Evolutionary conservation across 306 rosid species (phyloP).

Genomic region (Pachyrhizus erosus): DNA sequence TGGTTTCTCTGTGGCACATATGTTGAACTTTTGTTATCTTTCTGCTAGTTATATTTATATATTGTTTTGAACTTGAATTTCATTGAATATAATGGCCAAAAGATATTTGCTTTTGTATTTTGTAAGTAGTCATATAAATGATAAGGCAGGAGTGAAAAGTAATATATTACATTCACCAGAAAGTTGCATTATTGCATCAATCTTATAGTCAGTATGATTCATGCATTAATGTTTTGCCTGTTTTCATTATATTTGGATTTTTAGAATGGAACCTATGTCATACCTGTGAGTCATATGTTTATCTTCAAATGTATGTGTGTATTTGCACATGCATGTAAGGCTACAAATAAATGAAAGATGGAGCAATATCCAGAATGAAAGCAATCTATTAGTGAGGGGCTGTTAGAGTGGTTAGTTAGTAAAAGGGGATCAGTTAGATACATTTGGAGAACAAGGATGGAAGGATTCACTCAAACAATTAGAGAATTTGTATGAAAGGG

Average conservation of each 20-base stretch:
- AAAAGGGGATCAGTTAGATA: not conserved
- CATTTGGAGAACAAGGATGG: not conserved
- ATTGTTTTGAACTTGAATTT: conserved; percentile 29
- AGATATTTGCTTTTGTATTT: conserved; percentile 14
- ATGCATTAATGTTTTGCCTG: not conserved
- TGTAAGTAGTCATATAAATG: not conserved
- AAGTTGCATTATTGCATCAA: conserved; percentile 24
- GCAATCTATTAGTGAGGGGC: not conserved
- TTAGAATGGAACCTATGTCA: not conserved
- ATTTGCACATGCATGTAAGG: conserved; percentile 22
- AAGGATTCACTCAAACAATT: not conserved
- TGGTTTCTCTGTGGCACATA: not conserved
- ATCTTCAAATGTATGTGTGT: not conserved
- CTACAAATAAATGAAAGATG: conserved; percentile 24
- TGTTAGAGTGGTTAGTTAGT: not conserved
- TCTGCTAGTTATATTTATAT: conserved; percentile 21
- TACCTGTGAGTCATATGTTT: conserved; percentile 7
- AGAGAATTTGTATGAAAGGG: not conserved
- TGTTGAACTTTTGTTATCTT: conserved; percentile 20
- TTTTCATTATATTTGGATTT: conserved; percentile 23
- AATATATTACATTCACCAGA: conserved; percentile 6
- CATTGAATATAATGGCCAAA: not conserved
- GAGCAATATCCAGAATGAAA: not conserved
- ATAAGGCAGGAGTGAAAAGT: conserved; percentile 3
- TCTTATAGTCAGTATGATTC: not conserved